Conservation (phyloP, 148 eudicot genomes). For the Fagopyrum tataricum region DNA sequence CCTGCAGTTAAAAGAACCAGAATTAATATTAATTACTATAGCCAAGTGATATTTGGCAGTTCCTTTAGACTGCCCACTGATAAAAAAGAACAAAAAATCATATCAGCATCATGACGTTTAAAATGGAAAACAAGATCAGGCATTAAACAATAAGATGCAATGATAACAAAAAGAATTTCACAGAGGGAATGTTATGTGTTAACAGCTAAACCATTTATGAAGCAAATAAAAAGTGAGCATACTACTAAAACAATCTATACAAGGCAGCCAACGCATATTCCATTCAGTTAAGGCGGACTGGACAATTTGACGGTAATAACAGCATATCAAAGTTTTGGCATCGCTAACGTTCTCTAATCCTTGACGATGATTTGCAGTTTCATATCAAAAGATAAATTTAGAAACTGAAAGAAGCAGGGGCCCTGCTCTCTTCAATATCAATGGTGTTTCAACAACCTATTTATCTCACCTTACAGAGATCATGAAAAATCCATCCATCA, state of each 20-base stretch:
- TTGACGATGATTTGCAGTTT: background rate
- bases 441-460: background rate
- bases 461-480: conserved; percentile 52
- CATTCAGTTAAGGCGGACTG: background rate
- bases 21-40: background rate
- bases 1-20: conserved; percentile 29
- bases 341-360: background rate
- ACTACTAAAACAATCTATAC: background rate
- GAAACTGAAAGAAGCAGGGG: background rate
- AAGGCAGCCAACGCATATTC: background rate
- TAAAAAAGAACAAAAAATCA: background rate
- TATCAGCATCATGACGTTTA: background rate
- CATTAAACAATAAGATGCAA: background rate
- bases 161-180: too few relatives aligned
- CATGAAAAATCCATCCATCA: conserved; percentile 74
- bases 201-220: background rate
- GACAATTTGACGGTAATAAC: background rate
- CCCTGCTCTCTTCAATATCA: background rate
- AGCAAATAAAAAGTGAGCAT: background rate
- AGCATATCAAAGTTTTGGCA: background rate
- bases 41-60: background rate
- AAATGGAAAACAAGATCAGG: background rate
- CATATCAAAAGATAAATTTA: background rate
- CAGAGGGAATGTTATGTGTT: background rate
- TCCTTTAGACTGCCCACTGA: background rate